Evolutionary conservation across 371 early-diverging fungal species (phyloP).

Genomic region (Coemansia sp.): DNA sequence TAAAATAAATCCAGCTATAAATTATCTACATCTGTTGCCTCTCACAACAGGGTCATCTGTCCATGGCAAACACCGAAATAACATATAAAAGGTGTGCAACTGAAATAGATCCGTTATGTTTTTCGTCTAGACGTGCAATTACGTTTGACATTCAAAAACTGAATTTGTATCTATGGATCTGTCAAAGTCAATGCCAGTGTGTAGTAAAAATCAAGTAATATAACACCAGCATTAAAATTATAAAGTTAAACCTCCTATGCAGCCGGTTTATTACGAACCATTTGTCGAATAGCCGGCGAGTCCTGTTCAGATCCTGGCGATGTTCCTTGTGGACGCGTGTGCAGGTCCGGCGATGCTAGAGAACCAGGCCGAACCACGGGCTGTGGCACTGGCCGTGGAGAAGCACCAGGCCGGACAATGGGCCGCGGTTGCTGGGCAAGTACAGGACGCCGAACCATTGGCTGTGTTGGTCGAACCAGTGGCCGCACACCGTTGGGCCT

Average conservation of each 20-base stretch:
- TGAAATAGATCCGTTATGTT: no score
- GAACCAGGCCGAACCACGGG: neutral
- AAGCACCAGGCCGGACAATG: neutral
- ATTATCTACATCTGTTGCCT: no score
- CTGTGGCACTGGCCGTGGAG: neutral
- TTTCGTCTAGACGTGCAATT: no score
- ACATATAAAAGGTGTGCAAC: no score
- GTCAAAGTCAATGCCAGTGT: no score
- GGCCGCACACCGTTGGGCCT: neutral
- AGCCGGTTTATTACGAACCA: neutral
- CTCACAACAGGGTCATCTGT: no score
- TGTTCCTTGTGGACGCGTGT: no score
- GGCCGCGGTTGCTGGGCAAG: neutral
- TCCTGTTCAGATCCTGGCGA: neutral
- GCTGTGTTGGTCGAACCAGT: neutral
- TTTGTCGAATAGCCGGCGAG: neutral
- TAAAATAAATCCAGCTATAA: no score
- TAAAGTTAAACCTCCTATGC: neutral
- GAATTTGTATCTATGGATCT: no score
- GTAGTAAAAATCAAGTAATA: no score
- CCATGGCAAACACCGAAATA: no score
- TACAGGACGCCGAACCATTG: neutral
- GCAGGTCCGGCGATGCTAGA: neutral
- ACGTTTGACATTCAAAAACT: no score
- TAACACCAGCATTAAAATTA: neutral